Percentiles rank a stretch among this genome's conserved stretches.
Conservation (phyloP, 768 basidiomycete genomes). For the Ramaria sp. region DNA sequence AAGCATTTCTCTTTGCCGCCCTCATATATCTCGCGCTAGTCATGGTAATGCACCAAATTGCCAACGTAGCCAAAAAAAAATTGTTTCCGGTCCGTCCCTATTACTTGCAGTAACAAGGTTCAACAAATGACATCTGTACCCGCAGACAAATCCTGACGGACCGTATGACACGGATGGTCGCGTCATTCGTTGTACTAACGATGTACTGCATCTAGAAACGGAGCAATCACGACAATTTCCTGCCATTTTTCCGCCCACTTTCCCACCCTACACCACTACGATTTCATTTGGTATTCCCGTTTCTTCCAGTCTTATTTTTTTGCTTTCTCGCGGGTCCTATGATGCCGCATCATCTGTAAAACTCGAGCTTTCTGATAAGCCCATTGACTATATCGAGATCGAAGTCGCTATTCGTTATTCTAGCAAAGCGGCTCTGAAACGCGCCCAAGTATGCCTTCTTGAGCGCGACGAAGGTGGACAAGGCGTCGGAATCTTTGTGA, state of each 20-base stretch:
- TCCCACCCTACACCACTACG: background rate
- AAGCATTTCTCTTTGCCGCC: slow-evolving; percentile 18
- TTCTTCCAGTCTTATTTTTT: slow-evolving; percentile 16
- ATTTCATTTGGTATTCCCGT: background rate
- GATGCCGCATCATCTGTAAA: slow-evolving; percentile 19
- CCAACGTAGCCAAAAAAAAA: background rate
- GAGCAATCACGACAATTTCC: background rate
- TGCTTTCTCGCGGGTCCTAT: slow-evolving; percentile 24
- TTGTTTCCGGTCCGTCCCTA: background rate
- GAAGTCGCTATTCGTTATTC: slow-evolving; percentile 23
- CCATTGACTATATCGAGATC: slow-evolving; percentile 21
- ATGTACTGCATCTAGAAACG: background rate
- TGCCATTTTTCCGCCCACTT: background rate
- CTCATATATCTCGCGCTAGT: slow-evolving; percentile 16
- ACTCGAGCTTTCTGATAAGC: slow-evolving; percentile 21
- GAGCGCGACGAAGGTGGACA: slow-evolving; percentile 17
- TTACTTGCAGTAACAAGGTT: background rate
- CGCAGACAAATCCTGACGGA: background rate
- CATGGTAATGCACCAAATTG: slow-evolving; percentile 7
- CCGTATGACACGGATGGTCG: background rate
- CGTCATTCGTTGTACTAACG: background rate
- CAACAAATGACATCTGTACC: background rate
- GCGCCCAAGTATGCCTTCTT: slow-evolving; percentile 21
- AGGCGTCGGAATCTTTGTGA: slow-evolving; percentile 27
- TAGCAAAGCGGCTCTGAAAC: slow-evolving; percentile 13